Evolutionary conservation across 768 basidiomycete genomes (phyloP), one percentile per base, ranked within the genome.

Genomic region (Fistulinella prunicolor): DNA sequence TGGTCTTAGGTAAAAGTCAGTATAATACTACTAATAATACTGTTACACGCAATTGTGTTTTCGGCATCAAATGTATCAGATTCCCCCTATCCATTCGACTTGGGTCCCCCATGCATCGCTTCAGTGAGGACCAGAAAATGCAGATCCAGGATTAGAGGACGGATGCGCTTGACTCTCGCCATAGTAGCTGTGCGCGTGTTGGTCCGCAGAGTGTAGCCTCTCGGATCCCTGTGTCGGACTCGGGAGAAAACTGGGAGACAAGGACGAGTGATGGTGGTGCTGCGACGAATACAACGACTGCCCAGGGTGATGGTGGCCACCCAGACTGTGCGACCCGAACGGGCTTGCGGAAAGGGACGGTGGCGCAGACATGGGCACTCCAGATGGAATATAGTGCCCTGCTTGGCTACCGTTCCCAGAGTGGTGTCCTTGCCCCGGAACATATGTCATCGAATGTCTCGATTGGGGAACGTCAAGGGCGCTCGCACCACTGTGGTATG

Each of bases 301-400:
- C 32, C 54, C 59, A 16, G 58, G 61, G 42, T 64, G 63, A 17
- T 59, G 65, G 44, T 60, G 65, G 36, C 49, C 52, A 21, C 59
- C 50, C 9, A 67, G 43, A 29, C 34, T 61, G 51, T 67, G 65
- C 17, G 65, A 65, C 16, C 46, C 55, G 23, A 57, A 67, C 14
- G 61, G 59, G 37, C 75, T 73, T 46, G 64, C 66, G 24, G 77
- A 69, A 54, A 80, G 63, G 42, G 80, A 71, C 19, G 79, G 69
- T 0, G 79, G 73, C 6, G 80, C 77, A 17, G 80, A 77, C 57
- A 81, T 69, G 9, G 81, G 78, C 19, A 80, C 70, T 3, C 67
- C 65, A 28, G 65, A 67, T 14, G 67, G 55, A 32, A 67, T 51
- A 38, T 69, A 67, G 43, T 65, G 63, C 6, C 57, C 56, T 9